Percentiles rank a stretch among this genome's conserved stretches.
Evolutionary conservation across 2,329 filamentous ascomycete species (phyloP).

Genomic region (Colletotrichum cordylinicola): DNA sequence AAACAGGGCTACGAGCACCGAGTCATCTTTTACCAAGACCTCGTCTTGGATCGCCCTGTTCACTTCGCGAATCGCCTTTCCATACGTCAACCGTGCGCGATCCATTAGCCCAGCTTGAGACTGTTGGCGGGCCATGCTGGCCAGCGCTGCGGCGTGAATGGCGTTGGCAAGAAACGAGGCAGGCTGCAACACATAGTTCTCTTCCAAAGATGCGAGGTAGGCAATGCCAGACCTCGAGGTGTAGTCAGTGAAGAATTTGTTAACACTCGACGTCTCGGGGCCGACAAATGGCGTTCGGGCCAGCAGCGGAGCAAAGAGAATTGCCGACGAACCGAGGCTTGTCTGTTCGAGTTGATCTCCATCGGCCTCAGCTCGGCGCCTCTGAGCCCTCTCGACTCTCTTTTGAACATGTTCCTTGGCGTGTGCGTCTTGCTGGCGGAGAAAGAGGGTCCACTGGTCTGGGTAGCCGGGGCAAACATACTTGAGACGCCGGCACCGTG

Average conservation of each 20-base stretch:
- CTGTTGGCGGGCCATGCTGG: not conserved
- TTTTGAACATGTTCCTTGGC: not conserved
- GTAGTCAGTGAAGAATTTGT: not conserved
- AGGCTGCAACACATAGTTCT: not conserved
- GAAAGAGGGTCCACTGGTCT: not conserved
- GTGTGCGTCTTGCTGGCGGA: not conserved
- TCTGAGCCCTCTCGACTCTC: not conserved
- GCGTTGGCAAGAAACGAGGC: not conserved
- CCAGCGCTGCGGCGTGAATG: not conserved
- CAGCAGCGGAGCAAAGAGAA: not conserved
- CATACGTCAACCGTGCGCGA: not conserved
- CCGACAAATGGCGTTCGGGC: not conserved
- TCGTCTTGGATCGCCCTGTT: not conserved
- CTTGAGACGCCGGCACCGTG: not conserved
- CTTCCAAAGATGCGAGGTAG: not conserved
- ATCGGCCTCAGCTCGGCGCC: not conserved
- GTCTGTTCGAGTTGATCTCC: not conserved
- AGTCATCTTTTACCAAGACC: not conserved
- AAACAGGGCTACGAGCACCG: not conserved
- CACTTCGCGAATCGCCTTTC: not conserved
- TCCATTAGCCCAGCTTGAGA: not conserved
- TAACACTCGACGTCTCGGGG: not conserved
- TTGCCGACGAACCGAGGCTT: not conserved
- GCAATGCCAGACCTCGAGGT: not conserved
- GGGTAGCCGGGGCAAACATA: not conserved